Conservation (phyloP, 495 filamentous ascomycete genomes). For the Aspergillus campestris region DNA sequence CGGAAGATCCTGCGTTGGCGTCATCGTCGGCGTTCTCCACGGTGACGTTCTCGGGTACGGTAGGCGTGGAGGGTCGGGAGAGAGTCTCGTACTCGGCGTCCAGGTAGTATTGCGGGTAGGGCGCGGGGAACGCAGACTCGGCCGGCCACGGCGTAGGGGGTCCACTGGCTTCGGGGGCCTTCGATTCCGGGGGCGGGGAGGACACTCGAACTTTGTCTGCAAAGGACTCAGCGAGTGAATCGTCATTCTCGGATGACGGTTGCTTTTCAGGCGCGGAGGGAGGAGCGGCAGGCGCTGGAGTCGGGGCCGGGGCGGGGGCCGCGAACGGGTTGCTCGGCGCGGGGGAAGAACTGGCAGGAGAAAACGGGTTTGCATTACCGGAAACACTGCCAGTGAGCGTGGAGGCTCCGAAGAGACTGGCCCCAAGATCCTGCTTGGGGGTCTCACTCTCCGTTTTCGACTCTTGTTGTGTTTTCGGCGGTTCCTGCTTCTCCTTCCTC, state of each 20-base stretch:
- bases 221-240: slow-evolving; percentile 59
- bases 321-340: slow-evolving; percentile 41
- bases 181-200: slow-evolving; percentile 33
- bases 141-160: slow-evolving; percentile 63
- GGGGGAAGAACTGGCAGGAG: slow-evolving; percentile 19
- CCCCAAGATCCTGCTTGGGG: slow-evolving; percentile 47
- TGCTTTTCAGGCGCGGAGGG: slow-evolving; percentile 14
- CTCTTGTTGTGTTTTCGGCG: slow-evolving; percentile 26
- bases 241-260: slow-evolving; percentile 13
- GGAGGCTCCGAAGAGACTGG: slow-evolving; percentile 45
- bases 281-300: slow-evolving; percentile 11
- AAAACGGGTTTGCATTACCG: slow-evolving; percentile 51
- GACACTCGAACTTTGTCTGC: slow-evolving; percentile 55
- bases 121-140: slow-evolving; percentile 48
- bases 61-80: slow-evolving; percentile 36
- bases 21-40: slow-evolving; percentile 51
- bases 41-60: slow-evolving; percentile 40
- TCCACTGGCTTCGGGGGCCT: slow-evolving; percentile 24
- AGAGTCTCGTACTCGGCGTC: slow-evolving; percentile 92
- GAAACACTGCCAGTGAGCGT: slow-evolving; percentile 39
- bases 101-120: slow-evolving; percentile 72
- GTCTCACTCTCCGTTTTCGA: slow-evolving; percentile 16
- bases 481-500: slow-evolving; percentile 27
- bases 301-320: slow-evolving; percentile 28
- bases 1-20: slow-evolving; percentile 33